Conservation (phyloP, 2,329 filamentous ascomycete species). For the Bipolaris victoriae region DNA sequence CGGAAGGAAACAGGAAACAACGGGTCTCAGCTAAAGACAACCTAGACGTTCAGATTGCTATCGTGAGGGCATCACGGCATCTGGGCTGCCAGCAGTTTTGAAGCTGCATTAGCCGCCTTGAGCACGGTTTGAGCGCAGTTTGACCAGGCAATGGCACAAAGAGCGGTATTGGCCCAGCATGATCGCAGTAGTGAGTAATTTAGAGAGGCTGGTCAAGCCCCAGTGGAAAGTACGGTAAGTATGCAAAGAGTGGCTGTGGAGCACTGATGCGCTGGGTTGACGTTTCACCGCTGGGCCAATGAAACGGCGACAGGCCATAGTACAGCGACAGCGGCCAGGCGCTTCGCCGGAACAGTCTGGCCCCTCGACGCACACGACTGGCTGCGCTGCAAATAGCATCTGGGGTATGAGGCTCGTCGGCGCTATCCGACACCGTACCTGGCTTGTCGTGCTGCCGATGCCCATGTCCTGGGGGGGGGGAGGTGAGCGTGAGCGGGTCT, state of each 20-base stretch:
- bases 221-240: constrained; percentile 20
- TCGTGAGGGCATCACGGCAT: constrained; percentile 31
- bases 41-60: constrained; percentile 34
- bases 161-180: constrained; percentile 43
- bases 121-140: constrained; percentile 49
- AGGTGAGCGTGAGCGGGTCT: neutral
- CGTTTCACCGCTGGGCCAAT: constrained; percentile 42
- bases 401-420: neutral
- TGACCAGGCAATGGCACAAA: constrained; percentile 39
- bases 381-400: constrained; percentile 14
- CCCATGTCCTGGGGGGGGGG: neutral
- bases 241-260: constrained; percentile 41
- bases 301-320: constrained; percentile 18
- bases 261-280: constrained; percentile 19
- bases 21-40: constrained; percentile 35
- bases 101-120: constrained; percentile 48
- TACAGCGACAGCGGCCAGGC: constrained; percentile 19
- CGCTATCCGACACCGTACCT: constrained; percentile 5
- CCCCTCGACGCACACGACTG: constrained; percentile 12
- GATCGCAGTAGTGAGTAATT: constrained; percentile 29
- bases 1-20: constrained; percentile 28
- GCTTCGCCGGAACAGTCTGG: constrained; percentile 27
- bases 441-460: constrained; percentile 3
- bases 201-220: constrained; percentile 30
- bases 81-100: constrained; percentile 42